These are phyloP conservation scores for Puccinia polysora DNA, from an alignment of 1,284 basidiomycete genomes.

Conservation along the genomic window DNA sequence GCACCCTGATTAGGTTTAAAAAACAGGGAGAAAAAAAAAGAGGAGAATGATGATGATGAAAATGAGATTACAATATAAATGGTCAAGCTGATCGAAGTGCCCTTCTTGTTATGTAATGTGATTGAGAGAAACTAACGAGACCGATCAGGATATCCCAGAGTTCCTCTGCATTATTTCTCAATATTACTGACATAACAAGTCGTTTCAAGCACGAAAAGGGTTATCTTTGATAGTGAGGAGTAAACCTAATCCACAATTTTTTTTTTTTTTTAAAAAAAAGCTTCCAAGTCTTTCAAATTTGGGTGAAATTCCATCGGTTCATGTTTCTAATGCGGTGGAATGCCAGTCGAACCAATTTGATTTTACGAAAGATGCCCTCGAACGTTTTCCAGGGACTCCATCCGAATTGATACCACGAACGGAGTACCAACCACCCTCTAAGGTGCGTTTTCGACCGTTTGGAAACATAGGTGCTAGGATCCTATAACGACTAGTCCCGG, in stretches of 20 bases:
- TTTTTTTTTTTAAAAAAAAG: neutral
- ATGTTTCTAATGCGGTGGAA: neutral
- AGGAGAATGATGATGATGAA: no score
- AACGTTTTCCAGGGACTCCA: slow-evolving; percentile 28
- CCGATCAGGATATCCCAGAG: no score
- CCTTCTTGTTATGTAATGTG: no score
- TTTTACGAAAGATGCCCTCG: slow-evolving; percentile 21
- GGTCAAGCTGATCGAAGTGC: no score
- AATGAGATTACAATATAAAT: no score
- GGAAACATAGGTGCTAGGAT: slow-evolving; percentile 5
- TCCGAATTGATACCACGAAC: slow-evolving; percentile 38
- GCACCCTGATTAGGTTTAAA: neutral
- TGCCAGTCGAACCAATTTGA: slow-evolving; percentile 20
- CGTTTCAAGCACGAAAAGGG: no score
- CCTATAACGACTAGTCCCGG: neutral
- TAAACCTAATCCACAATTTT: neutral
- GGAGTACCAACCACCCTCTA: slow-evolving; percentile 39
- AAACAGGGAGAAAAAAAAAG: neutral
- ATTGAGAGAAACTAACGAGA: no score
- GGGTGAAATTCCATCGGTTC: neutral
- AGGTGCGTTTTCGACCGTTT: neutral
- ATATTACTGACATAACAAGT: no score
- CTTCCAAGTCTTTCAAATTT: neutral
- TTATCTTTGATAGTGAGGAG: no score
- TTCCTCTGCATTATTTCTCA: no score